Conservation (phyloP, 2,329 filamentous ascomycete genomes). For the Colletotrichum neosansevieriae region DNA sequence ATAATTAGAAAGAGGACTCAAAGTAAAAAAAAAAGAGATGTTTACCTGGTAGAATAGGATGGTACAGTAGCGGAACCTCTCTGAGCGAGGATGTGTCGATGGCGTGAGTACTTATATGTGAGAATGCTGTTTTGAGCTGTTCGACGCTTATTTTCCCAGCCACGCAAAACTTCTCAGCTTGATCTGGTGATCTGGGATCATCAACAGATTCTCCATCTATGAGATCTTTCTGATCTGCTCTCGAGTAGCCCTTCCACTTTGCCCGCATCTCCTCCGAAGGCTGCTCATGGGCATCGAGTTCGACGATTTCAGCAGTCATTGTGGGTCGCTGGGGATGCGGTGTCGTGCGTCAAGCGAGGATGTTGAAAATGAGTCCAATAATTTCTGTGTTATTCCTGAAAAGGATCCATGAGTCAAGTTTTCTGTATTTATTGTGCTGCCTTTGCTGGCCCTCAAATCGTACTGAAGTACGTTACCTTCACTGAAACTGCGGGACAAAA, state of each 20-base stretch:
- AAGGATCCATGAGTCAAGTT: not conserved
- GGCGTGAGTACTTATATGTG: conserved; percentile 51
- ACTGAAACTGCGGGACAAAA: conserved; percentile 28
- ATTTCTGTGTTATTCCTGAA: not conserved
- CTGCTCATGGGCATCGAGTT: conserved; percentile 81
- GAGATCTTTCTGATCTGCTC: conserved; percentile 66
- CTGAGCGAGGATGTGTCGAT: conserved; percentile 47
- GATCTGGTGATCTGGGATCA: conserved; percentile 51
- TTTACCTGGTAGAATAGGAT: conserved; percentile 77
- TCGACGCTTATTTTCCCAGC: conserved; percentile 57
- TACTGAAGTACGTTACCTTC: conserved; percentile 21
- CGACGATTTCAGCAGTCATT: conserved; percentile 59
- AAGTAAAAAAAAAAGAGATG: conserved; percentile 10
- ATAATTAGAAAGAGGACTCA: not conserved
- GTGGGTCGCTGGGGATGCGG: not conserved
- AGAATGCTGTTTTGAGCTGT: conserved; percentile 58
- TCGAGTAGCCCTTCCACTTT: conserved; percentile 81
- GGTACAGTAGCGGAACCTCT: conserved; percentile 69
- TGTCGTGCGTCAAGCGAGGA: not conserved
- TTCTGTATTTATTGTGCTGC: not conserved
- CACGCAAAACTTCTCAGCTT: conserved; percentile 58
- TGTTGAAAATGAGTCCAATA: accelerated
- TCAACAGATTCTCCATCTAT: conserved; percentile 68
- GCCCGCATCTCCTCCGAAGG: conserved; percentile 78
- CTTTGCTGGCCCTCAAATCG: conserved; percentile 15